Evolutionary conservation across 2,329 filamentous ascomycete genomes (phyloP).

Genomic region (Alternaria gaisen): DNA sequence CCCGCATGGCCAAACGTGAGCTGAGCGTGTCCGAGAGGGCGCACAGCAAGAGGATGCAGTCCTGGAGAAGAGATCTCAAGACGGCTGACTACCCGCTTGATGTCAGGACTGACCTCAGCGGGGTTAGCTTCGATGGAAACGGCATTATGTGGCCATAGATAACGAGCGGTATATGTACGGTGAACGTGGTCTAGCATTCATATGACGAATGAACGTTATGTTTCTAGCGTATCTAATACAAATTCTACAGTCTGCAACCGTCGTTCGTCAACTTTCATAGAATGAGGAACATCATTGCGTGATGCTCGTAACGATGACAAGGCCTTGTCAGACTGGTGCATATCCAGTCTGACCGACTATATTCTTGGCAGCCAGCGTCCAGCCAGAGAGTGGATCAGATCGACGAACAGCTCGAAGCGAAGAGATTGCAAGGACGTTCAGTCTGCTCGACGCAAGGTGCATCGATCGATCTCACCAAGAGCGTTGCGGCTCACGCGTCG

Average conservation of each 20-base stretch:
- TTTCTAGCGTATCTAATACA: too few relatives aligned
- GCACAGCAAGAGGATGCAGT: slow-evolving; percentile 38
- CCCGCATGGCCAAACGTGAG: slow-evolving; percentile 34
- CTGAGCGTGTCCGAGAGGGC: slow-evolving; percentile 33
- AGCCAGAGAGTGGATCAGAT: not conserved
- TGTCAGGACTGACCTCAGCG: slow-evolving; percentile 43
- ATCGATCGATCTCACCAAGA: not conserved
- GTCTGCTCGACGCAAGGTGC: not conserved
- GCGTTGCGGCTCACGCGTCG: not conserved
- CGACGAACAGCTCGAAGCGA: not conserved
- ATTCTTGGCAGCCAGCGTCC: not conserved
- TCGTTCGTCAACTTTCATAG: not conserved
- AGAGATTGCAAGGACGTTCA: not conserved
- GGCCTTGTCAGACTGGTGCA: not conserved
- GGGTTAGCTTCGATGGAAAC: slow-evolving; percentile 26
- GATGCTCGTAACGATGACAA: not conserved
- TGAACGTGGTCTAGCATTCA: not conserved
- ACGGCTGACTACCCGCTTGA: slow-evolving; percentile 47
- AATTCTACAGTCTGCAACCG: not conserved
- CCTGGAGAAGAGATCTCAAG: slow-evolving; percentile 40
- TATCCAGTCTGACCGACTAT: not conserved
- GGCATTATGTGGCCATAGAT: slow-evolving; percentile 41
- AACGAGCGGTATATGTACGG: not conserved
- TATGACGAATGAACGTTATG: not conserved
- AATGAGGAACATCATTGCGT: not conserved